Evolutionary conservation across 2,329 filamentous ascomycete genomes (phyloP), one percentile per base, ranked within the genome.

Genomic region (Lachnellula subtilissima): DNA sequence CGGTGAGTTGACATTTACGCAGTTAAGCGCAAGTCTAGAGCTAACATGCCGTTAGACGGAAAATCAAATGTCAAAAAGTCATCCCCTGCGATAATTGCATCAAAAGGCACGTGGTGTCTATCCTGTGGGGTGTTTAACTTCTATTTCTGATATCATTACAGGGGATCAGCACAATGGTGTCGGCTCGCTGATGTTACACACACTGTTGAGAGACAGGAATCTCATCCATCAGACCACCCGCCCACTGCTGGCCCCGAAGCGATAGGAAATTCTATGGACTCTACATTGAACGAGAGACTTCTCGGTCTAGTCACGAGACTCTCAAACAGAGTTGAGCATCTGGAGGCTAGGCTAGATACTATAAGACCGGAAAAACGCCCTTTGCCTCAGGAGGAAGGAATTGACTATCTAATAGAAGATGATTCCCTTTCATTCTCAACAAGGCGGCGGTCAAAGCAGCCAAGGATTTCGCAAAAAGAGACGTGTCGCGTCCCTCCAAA

Each of bases 21-120:
- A 11, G 28, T 32, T 9, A 12, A 11, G n/a, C 19, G 19, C 15
- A 45, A 25, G 9, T 25, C 11, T 17, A 45, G n/a, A 19, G 42
- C 42, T 19, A 11, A n/a, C 6, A 45, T 2, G 39, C 6, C 12
- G 5, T 15, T 15, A 45, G 42, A 11, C n/a, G 42, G 39, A 72
- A 72, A 54, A 67, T 71, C 42, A 71, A 72, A 59, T 76, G 73
- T 55, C 71, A 74, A 54, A 76, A 74, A 60, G 65, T 67, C 3
- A 63, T 75, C 3, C 73, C 73, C 32, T 75, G 73, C 62, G 66
- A 66, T 45, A 74, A 73, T 53, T 76, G 74, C 53, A 65, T 66
- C 23, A 70, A 66, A 59, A 68, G 69, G 67, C 67, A 61, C 57
- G 47, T 59, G 39, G 43, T 48, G 48, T 28, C 25, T 48, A 45